phyloP scores from a whole-genome alignment of 2,329 filamentous ascomycete species.

The Colletotrichum tamarilloi region DNA sequence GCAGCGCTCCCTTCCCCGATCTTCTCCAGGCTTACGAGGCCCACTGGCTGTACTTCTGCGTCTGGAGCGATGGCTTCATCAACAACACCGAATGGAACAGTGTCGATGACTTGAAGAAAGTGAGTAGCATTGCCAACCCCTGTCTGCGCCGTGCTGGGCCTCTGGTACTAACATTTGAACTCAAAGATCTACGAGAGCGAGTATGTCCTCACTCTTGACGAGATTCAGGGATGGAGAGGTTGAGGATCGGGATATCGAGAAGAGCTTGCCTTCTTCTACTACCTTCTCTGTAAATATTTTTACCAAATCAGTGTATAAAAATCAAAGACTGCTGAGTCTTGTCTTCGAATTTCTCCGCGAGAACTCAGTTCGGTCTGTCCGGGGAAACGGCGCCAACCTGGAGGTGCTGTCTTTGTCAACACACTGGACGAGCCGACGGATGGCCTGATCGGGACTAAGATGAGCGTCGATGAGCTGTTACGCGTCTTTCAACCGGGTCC shows the following conservation, averaged over 20 bases:
- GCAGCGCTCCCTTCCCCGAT: slow-evolving; percentile 55
- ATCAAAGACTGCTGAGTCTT: not conserved
- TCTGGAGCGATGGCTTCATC: slow-evolving; percentile 58
- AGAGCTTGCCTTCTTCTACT: no score
- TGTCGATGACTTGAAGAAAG: slow-evolving; percentile 50
- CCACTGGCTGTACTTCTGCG: slow-evolving; percentile 60
- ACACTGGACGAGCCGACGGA: no score
- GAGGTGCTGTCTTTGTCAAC: no score
- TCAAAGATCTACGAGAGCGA: slow-evolving; percentile 45
- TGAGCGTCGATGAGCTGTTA: no score
- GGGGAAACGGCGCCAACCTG: no score
- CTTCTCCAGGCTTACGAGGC: slow-evolving; percentile 55
- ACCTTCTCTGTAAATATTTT: slow-evolving; percentile 18
- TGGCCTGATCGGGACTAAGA: no score
- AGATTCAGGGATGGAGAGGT: slow-evolving; percentile 47
- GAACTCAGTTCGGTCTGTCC: no score
- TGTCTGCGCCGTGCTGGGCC: not conserved
- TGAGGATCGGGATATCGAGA: not conserved
- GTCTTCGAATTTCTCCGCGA: no score
- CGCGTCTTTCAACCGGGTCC: no score
- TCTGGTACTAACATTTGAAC: not conserved
- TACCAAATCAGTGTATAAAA: not conserved
- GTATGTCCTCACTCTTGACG: slow-evolving; percentile 47
- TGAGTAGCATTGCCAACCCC: slow-evolving; percentile 13
- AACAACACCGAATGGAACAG: slow-evolving; percentile 54